Percentiles rank a stretch among this genome's conserved stretches.
Evolutionary conservation across 202 grass and related monocot genomes (phyloP).

Genomic region (Cymbopogon flexuosus): DNA sequence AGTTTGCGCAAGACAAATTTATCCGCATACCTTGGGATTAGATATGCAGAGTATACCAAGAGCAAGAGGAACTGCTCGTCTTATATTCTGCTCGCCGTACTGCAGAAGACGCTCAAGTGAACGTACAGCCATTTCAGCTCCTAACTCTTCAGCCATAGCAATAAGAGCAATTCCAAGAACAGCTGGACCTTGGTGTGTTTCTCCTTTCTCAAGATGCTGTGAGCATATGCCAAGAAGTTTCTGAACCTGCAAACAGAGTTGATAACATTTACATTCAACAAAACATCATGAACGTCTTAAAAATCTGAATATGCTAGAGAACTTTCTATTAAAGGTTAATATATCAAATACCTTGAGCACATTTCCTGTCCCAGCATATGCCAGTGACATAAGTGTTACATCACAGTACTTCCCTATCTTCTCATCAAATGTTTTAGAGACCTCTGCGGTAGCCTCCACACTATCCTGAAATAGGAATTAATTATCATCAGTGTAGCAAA

Average conservation of each 20-base stretch:
- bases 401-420: conserved; percentile 98
- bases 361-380: conserved; percentile 96
- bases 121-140: conserved; percentile 82
- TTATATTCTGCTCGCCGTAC: conserved; percentile 98
- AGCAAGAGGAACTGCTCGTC: conserved; percentile 86
- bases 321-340: background rate
- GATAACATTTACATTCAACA: background rate
- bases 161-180: conserved; percentile 98
- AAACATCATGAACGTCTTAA: background rate
- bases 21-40: conserved; percentile 72
- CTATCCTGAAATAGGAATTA: conserved; percentile 58
- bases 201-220: conserved; percentile 90
- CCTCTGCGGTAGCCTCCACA: conserved; percentile 84
- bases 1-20: background rate
- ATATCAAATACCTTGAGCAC: conserved; percentile 64
- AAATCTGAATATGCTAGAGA: background rate
- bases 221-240: conserved; percentile 87
- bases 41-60: conserved; percentile 95
- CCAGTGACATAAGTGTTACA: conserved; percentile 90
- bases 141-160: conserved; percentile 96
- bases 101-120: conserved; percentile 87
- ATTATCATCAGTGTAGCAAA: conserved; percentile 3
- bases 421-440: conserved; percentile 96
- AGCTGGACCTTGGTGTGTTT: conserved; percentile 97
- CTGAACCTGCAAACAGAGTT: conserved; percentile 61